A percentile compares a stretch with the other conserved stretches of the same genome.
phyloP scores from a whole-genome alignment of 495 filamentous ascomycete genomes.

The Margaritispora aquatica region DNA sequence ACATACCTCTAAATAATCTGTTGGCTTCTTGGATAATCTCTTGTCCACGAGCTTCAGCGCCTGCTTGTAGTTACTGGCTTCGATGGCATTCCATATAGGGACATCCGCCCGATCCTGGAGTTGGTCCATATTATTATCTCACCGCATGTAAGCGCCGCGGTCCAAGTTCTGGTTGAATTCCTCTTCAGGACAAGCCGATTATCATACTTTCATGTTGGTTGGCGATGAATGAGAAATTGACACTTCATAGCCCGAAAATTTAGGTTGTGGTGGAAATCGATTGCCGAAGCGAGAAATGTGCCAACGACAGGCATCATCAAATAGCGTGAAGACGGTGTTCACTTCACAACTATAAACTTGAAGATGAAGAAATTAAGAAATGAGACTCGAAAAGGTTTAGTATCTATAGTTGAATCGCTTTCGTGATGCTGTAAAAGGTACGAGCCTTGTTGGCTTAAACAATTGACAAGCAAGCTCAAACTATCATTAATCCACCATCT shows the following conservation, averaged over 20 bases:
- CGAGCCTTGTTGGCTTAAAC: no score
- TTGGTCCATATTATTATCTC: background rate
- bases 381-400: no score
- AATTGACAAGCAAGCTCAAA: no score
- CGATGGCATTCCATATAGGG: conserved; percentile 51
- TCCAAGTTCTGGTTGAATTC: background rate
- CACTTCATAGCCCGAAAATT: background rate
- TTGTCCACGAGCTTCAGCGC: conserved; percentile 54
- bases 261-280: background rate
- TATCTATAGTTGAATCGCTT: no score
- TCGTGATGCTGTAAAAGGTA: no score
- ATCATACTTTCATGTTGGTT: background rate
- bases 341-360: no score
- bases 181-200: background rate
- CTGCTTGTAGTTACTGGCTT: conserved; percentile 50
- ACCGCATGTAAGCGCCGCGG: background rate
- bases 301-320: no score
- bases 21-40: conserved; percentile 46
- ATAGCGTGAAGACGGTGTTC: background rate
- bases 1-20: conserved; percentile 31
- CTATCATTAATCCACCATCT: background rate
- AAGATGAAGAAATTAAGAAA: no score
- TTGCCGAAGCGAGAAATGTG: background rate
- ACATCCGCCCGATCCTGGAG: conserved; percentile 40
- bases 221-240: background rate